A percentile compares a stretch with the other conserved stretches of the same genome.
These are phyloP conservation scores for Oryza officinalis DNA, from an alignment of 176 grass and related monocot species.

Conservation along the genomic window DNA sequence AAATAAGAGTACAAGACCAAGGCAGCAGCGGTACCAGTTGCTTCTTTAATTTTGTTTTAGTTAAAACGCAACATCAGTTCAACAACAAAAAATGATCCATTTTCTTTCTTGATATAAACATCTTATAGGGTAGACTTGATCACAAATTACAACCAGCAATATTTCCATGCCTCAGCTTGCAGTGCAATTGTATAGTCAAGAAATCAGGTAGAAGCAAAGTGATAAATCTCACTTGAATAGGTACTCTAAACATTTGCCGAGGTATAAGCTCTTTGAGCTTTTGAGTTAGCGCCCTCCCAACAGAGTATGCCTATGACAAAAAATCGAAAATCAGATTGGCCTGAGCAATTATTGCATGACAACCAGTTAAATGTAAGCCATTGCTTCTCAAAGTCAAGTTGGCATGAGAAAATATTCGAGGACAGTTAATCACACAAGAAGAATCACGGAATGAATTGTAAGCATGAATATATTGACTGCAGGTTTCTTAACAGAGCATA, in stretches of 20 bases:
- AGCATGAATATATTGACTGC: conserved; percentile 2
- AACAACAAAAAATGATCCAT: conserved; percentile 4
- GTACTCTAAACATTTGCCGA: conserved; percentile 96
- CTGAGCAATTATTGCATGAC: conserved; percentile 11
- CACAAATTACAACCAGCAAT: conserved; percentile 19
- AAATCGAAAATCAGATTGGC: conserved; percentile 14
- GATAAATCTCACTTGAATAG: conserved; percentile 76
- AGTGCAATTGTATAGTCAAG: conserved; percentile 23
- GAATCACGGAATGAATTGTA: not conserved
- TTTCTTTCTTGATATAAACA: conserved; percentile 16
- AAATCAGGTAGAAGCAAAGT: conserved; percentile 37
- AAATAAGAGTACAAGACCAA: conserved; percentile 15
- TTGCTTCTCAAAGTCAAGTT: conserved; percentile 8
- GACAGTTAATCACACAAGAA: conserved; percentile 6
- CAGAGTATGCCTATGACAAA: conserved; percentile 73
- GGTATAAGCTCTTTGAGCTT: conserved; percentile 98
- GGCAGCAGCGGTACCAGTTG: not conserved
- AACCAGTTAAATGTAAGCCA: not conserved
- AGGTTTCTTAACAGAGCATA: not conserved
- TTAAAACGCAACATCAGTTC: not conserved
- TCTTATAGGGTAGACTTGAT: not conserved
- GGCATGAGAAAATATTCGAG: not conserved
- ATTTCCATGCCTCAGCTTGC: not conserved
- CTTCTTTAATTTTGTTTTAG: conserved; percentile 10
- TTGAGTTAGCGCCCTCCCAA: conserved; percentile 87